These are phyloP conservation scores for Coleophoma eucalyptorum DNA, from an alignment of 2,329 filamentous ascomycete species.

Conservation along the genomic window DNA sequence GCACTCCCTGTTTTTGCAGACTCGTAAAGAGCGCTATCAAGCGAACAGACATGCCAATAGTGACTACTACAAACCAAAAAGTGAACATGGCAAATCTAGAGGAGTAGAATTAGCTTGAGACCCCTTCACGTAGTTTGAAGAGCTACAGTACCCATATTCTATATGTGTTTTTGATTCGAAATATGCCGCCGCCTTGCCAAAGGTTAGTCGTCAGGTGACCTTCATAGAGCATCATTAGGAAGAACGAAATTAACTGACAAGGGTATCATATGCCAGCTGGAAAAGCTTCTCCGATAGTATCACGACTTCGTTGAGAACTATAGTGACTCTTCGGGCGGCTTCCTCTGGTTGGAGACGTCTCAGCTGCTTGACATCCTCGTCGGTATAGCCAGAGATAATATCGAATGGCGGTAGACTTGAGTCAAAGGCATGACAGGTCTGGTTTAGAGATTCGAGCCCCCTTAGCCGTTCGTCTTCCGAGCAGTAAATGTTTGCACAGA, in stretches of 20 bases:
- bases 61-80: constrained; percentile 37
- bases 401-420: constrained; percentile 29
- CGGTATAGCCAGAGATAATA: constrained; percentile 30
- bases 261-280: constrained; percentile 32
- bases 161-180: constrained; percentile 31
- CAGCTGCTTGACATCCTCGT: constrained; percentile 27
- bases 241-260: constrained; percentile 21
- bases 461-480: constrained; percentile 16
- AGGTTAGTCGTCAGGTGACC: constrained; percentile 2
- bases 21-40: constrained; percentile 9
- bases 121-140: no score
- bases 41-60: constrained; percentile 31
- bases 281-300: constrained; percentile 32
- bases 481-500: constrained; percentile 35
- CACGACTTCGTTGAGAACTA: constrained; percentile 25
- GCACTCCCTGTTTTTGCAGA: constrained; percentile 1
- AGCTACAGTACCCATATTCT: constrained; percentile 29
- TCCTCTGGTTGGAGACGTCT: constrained; percentile 27
- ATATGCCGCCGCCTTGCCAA: constrained; percentile 30
- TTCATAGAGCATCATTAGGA: background rate
- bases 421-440: constrained; percentile 4
- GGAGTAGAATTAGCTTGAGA: no score
- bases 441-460: constrained; percentile 5
- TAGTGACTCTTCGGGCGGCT: background rate
- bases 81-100: constrained; percentile 30